Base-by-base conservation (phyloP, 1,139 yeast genomes). In the Debaryomycetaceae sp. region DNA sequence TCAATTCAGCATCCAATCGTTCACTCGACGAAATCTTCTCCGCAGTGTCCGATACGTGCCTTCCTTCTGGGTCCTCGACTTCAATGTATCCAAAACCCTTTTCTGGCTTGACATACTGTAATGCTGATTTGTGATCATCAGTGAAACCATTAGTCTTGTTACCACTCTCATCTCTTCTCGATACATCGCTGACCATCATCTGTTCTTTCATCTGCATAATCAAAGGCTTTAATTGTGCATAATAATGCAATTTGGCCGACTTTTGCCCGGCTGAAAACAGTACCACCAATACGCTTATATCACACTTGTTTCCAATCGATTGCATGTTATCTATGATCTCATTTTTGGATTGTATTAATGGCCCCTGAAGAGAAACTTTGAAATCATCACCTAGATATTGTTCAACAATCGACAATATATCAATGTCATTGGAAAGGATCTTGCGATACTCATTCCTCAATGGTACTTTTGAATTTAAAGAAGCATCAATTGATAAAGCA, bases 41-140 rank as follows among this genome's bases (percentile, higher is more conserved):
- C 13, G 22, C 24, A 24, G 6, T 33, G 9, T 35, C 11, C 11
- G 7, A 9, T 5, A 23, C 31, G 9, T 8, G 31, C 23, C 43
- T 43, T 14, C 40, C 47, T 24, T 45, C 49, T 7, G 42, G 54
- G 6, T 58, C 67, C 2, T 56, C 42, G 3, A 58, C 55, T 36
- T 67, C 72, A 17, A 70, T 48, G 48, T 59, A 73, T 0, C 78
- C 78, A 52, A 71, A 72, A 0, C 78, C 78, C 34, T 52, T 55
- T 20, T 45, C 50, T 1, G 75, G 74, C 37, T 56, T 61, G 1
- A 47, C 50, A 46, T 72, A 73, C 4, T 27, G 31, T 27, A 4
- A 11, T 8, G 4, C 38, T 33, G 38, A 22, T 24, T 33, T 24
- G 34, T 37, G 24, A 36, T n/a, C 8, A 6, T 35, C 2, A n/a